A percentile compares a stretch with the other conserved stretches of the same genome.
phyloP scores from a whole-genome alignment of 108 stramenopile species.

The Nannochloropsis granulata region DNA sequence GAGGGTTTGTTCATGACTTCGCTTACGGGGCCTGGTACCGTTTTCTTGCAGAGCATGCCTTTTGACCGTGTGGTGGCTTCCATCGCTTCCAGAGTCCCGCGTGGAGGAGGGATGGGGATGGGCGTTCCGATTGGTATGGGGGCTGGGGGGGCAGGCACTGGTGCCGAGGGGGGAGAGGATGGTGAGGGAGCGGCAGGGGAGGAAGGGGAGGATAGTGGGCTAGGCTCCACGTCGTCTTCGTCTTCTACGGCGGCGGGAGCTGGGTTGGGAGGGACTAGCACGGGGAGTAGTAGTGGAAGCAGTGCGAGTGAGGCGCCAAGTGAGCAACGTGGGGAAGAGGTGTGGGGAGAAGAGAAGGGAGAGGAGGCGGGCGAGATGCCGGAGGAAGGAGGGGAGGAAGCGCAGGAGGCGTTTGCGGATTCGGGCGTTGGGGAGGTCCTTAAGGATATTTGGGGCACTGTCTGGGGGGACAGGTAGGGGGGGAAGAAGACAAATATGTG shows the following conservation, averaged over 20 bases:
- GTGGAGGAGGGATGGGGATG: conserved; percentile 54
- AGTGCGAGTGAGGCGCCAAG: neutral
- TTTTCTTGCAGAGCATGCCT: conserved; percentile 72
- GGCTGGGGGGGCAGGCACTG: conserved; percentile 43
- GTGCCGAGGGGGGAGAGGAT: neutral
- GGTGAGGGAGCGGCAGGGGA: neutral
- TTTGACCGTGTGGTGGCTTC: conserved; percentile 73
- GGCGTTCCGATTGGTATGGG: conserved; percentile 43
- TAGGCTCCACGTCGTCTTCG: neutral
- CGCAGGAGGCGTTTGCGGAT: neutral
- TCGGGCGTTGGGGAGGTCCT: neutral
- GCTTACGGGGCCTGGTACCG: conserved; percentile 59
- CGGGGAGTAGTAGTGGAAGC: neutral
- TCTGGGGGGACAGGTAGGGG: neutral
- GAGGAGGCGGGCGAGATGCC: neutral
- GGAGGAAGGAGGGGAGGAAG: neutral
- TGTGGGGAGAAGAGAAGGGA: neutral
- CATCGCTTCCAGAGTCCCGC: conserved; percentile 61
- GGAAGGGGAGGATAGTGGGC: neutral
- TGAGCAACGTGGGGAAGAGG: neutral
- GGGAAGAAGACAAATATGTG: neutral
- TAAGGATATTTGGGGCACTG: neutral
- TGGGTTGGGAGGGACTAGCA: neutral
- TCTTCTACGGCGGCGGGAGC: neutral
- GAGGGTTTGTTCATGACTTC: conserved; percentile 69